phyloP scores from a whole-genome alignment of 1,139 yeast species.

The Meyerozyma smithsonii region DNA sequence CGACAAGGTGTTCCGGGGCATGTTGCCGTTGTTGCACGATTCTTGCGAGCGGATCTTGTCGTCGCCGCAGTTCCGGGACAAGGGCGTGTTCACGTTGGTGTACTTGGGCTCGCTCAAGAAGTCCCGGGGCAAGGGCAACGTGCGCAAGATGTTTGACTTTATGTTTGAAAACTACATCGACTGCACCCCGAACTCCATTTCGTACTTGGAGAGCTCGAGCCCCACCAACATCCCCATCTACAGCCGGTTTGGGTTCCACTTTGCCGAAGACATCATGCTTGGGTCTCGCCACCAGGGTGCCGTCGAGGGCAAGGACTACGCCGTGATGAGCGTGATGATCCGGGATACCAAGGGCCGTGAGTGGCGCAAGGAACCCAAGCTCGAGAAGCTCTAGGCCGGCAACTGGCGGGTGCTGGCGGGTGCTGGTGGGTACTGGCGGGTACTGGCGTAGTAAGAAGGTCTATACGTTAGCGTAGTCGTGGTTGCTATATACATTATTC shows the following conservation, averaged over 20 bases:
- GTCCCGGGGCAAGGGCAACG: constrained; percentile 67
- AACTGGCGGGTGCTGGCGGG: too few species aligned
- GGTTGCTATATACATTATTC: constrained; percentile 29
- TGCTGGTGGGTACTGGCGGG: too few species aligned
- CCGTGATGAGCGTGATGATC: constrained; percentile 57
- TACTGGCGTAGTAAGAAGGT: too few species aligned
- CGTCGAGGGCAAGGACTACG: constrained; percentile 43
- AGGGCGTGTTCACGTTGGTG: constrained; percentile 51
- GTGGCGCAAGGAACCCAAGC: constrained; percentile 23
- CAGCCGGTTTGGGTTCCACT: constrained; percentile 50
- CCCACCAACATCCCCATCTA: constrained; percentile 52
- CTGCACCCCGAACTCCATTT: constrained; percentile 30
- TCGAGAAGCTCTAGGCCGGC: neutral
- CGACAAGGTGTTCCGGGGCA: constrained; percentile 48
- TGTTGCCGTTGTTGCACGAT: constrained; percentile 55
- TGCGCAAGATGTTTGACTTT: constrained; percentile 51
- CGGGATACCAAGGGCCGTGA: constrained; percentile 42
- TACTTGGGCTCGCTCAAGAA: constrained; percentile 55
- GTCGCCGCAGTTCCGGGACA: constrained; percentile 33
- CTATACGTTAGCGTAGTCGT: too few species aligned
- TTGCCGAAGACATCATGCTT: constrained; percentile 45
- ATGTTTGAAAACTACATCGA: constrained; percentile 53
- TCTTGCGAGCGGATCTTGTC: constrained; percentile 36
- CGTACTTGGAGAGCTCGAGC: constrained; percentile 60
- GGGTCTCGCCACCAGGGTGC: constrained; percentile 31